Percentiles rank a stretch among this genome's conserved stretches.
phyloP scores from a whole-genome alignment of 768 basidiomycete species.

The Pluteus cervinus region DNA sequence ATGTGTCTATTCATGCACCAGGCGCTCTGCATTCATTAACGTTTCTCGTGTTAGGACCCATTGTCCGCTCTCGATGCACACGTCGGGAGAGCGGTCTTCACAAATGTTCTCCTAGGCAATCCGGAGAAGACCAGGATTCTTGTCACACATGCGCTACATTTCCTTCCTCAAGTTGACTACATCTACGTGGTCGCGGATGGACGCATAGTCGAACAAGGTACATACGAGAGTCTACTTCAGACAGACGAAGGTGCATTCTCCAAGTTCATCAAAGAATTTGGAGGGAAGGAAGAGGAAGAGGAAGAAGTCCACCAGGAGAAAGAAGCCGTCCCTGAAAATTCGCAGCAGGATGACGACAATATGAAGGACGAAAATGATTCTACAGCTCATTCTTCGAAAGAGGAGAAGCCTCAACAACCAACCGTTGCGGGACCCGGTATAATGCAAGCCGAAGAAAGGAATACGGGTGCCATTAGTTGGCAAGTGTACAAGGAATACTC shows the following conservation, averaged over 20 bases:
- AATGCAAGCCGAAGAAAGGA: constrained; percentile 84
- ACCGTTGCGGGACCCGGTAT: constrained; percentile 40
- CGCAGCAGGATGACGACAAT: too few relatives aligned
- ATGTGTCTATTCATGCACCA: constrained; percentile 10
- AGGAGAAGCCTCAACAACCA: constrained; percentile 27
- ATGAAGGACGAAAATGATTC: constrained; percentile 23
- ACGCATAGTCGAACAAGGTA: constrained; percentile 72
- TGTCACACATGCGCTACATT: constrained; percentile 89
- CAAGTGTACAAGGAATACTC: constrained; percentile 58
- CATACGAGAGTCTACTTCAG: constrained; percentile 65
- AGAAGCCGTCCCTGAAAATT: constrained; percentile 35
- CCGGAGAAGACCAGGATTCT: constrained; percentile 76
- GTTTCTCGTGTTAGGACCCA: constrained; percentile 48
- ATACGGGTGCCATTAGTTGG: constrained; percentile 61
- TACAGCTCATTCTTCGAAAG: too few relatives aligned
- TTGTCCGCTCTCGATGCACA: constrained; percentile 91
- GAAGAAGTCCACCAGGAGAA: constrained; percentile 39
- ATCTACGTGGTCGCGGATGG: constrained; percentile 79
- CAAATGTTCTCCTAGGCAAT: constrained; percentile 69
- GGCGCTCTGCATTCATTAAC: neutral
- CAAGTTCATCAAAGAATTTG: constrained; percentile 72
- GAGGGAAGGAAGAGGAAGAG: constrained; percentile 54
- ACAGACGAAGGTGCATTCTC: constrained; percentile 58
- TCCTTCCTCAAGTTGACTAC: constrained; percentile 83
- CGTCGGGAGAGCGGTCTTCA: constrained; percentile 83